These are phyloP conservation scores for Vitis rupestris DNA, from an alignment of 164 flowering plant genomes.

Conservation along the genomic window DNA sequence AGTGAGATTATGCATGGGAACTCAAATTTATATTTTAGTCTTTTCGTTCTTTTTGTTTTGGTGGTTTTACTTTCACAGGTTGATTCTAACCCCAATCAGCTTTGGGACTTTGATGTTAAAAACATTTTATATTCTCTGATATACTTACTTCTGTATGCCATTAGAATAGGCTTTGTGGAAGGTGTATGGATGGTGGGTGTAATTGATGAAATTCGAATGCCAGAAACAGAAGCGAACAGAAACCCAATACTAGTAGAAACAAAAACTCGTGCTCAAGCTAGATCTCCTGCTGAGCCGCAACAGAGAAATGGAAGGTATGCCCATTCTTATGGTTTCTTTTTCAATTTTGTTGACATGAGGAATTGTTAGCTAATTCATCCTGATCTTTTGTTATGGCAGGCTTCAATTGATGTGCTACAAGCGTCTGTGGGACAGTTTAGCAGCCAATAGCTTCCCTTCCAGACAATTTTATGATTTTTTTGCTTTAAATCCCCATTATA, in stretches of 20 bases:
- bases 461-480: slow-evolving; percentile 53
- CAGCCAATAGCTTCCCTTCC: slow-evolving; percentile 49
- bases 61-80: neutral
- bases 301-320: slow-evolving; percentile 79
- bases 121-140: neutral
- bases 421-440: slow-evolving; percentile 71
- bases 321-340: neutral
- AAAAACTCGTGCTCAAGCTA: slow-evolving; percentile 65
- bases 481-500: slow-evolving; percentile 49
- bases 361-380: neutral
- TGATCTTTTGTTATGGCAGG: slow-evolving; percentile 40
- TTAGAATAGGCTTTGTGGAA: slow-evolving; percentile 62
- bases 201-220: slow-evolving; percentile 80
- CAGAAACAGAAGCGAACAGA: slow-evolving; percentile 26
- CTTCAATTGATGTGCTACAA: slow-evolving; percentile 94
- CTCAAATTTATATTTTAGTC: neutral
- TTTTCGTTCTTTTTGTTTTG: neutral
- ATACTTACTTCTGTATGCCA: slow-evolving; percentile 1
- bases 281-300: slow-evolving; percentile 76
- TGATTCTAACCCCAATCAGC: neutral
- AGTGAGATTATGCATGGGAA: neutral
- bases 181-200: slow-evolving; percentile 83
- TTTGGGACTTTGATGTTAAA: neutral
- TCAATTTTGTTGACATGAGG: neutral
- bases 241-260: slow-evolving; percentile 62